Evolutionary conservation across 2,329 filamentous ascomycete species (phyloP), one percentile per base, ranked within the genome.

Genomic region (Celoporthe dispersa): DNA sequence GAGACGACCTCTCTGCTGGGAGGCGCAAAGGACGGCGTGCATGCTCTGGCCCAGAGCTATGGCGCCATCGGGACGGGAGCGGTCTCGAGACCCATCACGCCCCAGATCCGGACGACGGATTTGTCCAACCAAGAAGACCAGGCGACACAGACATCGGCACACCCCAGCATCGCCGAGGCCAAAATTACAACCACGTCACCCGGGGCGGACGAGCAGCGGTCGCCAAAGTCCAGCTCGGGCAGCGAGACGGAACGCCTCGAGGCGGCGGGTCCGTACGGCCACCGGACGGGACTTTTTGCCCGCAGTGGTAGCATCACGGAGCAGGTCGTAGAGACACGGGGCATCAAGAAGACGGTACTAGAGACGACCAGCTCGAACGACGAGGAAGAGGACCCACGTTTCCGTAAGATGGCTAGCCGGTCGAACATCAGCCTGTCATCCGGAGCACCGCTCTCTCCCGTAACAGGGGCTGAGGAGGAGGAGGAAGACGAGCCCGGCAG

Each of bases 241-340:
- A 75, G 65, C 71, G 73, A 57, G 69, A 73, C 39, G 72, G 41
- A 64, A 67, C 64, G 4, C 66, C 73, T 9, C 16, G 53, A 62
- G 28, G 53, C 67, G 65, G 51, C 59, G 60, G 64, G 68, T 65
- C 70, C 70, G 16, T 71, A 71, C 35, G 51, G 68, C 16, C 68
- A 65, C 35, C 55, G 68, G 55, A 70, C 66, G 7, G 65, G 68
- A 11, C 68, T 71, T 2, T 83, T 84, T 5, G 89, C 90, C 7
- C 85, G 91, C 69, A 93, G 90, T 74, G 92, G 92, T 37, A 93
- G 90, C 77, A 93, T 94, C 75, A 94, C 92, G 0, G 92, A 94
- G 79, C 92, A 92, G 71, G 83, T 92, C n/a, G 83, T 94, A 68
- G 91, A 94, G 76, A 84, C 90, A 2, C 89, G 90, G 68, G 92